A percentile compares a stretch with the other conserved stretches of the same genome.
Conservation (phyloP, 352 stramenopile species). For the Phytopythium sindhum region DNA sequence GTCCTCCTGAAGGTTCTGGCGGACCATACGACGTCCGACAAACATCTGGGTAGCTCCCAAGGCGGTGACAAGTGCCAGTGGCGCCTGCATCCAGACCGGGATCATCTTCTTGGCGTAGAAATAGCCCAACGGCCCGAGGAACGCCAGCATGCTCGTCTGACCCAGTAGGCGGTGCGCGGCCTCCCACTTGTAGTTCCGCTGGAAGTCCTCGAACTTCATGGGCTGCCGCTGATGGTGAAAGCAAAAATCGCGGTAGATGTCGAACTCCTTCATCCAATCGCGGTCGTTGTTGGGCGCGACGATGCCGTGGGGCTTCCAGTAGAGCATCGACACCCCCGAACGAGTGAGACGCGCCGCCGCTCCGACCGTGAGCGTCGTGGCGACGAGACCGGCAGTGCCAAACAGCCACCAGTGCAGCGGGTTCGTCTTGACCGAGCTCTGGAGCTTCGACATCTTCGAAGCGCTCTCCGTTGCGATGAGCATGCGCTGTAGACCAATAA, state of each 20-base stretch:
- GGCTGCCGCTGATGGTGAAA: constrained; percentile 89
- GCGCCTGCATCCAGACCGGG: constrained; percentile 41
- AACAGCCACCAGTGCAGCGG: constrained; percentile 92
- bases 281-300: constrained; percentile 77
- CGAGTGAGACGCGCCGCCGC: constrained; percentile 94
- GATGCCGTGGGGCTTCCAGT: constrained; percentile 91
- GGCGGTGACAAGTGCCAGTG: constrained; percentile 31
- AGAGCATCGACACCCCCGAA: constrained; percentile 92
- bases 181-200: constrained; percentile 93
- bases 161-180: constrained; percentile 93
- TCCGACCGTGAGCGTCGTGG: constrained; percentile 95
- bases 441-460: constrained; percentile 18
- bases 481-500: constrained; percentile 4
- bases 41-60: constrained; percentile 50
- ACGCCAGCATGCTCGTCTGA: constrained; percentile 87
- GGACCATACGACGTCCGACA: constrained; percentile 49
- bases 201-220: constrained; percentile 95
- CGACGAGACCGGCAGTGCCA: constrained; percentile 85
- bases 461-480: background rate
- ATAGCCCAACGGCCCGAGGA: constrained; percentile 87
- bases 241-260: constrained; percentile 94
- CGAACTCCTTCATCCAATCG: constrained; percentile 94
- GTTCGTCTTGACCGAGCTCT: constrained; percentile 32
- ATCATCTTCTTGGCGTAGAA: constrained; percentile 84
- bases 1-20: constrained; percentile 27